A percentile compares a stretch with the other conserved stretches of the same genome.
Evolutionary conservation across 2,329 filamentous ascomycete genomes (phyloP).

Genomic region (Aotearoamyces nothofagi): DNA sequence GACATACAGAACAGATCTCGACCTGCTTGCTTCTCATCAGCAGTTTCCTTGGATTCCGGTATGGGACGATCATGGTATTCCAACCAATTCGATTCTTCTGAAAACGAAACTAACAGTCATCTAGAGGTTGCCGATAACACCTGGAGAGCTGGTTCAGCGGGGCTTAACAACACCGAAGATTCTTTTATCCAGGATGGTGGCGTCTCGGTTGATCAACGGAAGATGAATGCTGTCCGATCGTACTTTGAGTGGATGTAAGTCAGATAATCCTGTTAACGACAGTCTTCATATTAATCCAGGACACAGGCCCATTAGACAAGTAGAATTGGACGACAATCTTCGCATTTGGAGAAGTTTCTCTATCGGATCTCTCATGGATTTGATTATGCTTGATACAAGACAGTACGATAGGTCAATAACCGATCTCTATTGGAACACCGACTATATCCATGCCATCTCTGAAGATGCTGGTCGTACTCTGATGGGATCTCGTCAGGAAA

Average conservation of each 20-base stretch:
- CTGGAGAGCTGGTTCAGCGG: constrained; percentile 44
- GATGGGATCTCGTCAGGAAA: constrained; percentile 60
- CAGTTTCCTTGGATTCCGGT: constrained; percentile 46
- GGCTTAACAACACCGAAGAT: constrained; percentile 49
- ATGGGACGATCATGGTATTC: constrained; percentile 40
- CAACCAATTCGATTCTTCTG: no score
- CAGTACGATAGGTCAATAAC: constrained; percentile 56
- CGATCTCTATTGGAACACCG: constrained; percentile 39
- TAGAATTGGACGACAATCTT: constrained; percentile 54
- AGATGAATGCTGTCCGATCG: constrained; percentile 57
- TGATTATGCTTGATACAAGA: constrained; percentile 55
- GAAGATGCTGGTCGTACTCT: constrained; percentile 52
- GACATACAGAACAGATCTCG: constrained; percentile 44
- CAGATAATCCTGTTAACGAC: no score
- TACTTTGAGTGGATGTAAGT: constrained; percentile 53
- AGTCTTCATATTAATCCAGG: no score
- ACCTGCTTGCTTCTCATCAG: constrained; percentile 39
- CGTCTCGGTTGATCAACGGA: constrained; percentile 56
- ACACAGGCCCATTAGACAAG: constrained; percentile 33
- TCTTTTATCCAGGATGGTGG: constrained; percentile 44
- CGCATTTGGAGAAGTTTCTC: constrained; percentile 53
- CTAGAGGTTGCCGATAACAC: constrained; percentile 46
- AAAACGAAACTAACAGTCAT: neutral
- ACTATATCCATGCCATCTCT: constrained; percentile 45
- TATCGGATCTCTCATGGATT: constrained; percentile 48